Percentiles rank a stretch among this genome's conserved stretches.
These are phyloP conservation scores for Periconia digitata DNA, from an alignment of 2,329 filamentous ascomycete species.

Conservation along the genomic window DNA sequence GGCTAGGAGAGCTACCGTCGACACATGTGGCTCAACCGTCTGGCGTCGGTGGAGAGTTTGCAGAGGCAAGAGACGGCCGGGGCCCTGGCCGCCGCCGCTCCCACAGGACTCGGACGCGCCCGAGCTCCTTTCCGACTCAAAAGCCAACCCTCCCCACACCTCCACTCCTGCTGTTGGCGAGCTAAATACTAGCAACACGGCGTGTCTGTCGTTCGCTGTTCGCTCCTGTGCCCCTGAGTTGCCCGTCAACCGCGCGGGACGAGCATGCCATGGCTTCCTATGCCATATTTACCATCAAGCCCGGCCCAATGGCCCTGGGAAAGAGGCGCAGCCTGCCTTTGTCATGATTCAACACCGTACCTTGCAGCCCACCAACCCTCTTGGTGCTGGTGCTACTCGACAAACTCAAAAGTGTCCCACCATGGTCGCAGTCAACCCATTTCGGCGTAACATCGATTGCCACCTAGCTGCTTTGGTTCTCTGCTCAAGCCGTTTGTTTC, in stretches of 20 bases:
- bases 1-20: no score
- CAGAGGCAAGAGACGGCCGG: background rate
- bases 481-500: background rate
- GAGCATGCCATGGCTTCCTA: background rate
- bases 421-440: slow-evolving; percentile 19
- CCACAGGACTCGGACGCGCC: no score
- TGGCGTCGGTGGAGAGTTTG: background rate
- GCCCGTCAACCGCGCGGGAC: background rate
- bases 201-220: no score
- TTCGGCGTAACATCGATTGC: slow-evolving; percentile 23
- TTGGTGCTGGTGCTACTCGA: slow-evolving; percentile 29
- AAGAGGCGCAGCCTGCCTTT: no score
- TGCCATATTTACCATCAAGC: background rate
- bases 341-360: slow-evolving; percentile 28
- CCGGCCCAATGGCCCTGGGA: background rate
- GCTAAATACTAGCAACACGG: no score
- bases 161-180: background rate
- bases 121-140: background rate
- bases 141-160: background rate
- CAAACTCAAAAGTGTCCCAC: slow-evolving; percentile 32
- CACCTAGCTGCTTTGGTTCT: background rate
- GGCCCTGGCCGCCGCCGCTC: background rate
- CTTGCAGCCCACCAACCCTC: slow-evolving; percentile 35
- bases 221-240: no score
- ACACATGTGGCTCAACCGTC: no score